Conservation (phyloP, 352 stramenopile species). For the Pythium utonaiense region DNA sequence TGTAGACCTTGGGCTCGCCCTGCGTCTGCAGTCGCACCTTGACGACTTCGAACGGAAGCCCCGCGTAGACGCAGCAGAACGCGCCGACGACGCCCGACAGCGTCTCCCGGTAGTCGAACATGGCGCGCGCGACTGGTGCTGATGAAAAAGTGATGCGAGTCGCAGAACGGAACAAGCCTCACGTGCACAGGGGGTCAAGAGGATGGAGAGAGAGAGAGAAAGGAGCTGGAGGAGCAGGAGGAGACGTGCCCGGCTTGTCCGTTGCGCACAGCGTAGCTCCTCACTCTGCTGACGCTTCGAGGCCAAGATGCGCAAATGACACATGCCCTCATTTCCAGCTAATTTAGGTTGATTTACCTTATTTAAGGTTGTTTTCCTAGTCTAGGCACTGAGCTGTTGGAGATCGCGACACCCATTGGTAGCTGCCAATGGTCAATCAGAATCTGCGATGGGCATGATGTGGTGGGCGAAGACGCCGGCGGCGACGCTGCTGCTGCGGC, state of each 20-base stretch:
- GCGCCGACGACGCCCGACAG: slow-evolving; percentile 68
- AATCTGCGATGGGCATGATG: slow-evolving; percentile 7
- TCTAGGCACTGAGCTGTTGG: slow-evolving; percentile 12
- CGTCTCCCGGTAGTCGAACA: slow-evolving; percentile 79
- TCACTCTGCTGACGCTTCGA: neutral
- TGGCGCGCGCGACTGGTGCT: slow-evolving; percentile 21
- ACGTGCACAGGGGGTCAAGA: too few species aligned
- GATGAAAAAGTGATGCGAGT: neutral
- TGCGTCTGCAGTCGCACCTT: slow-evolving; percentile 87
- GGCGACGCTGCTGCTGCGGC: neutral
- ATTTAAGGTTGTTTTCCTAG: neutral
- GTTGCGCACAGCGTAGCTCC: neutral
- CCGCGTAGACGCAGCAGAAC: slow-evolving; percentile 81
- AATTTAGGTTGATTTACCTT: neutral
- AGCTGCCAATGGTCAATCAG: slow-evolving; percentile 14
- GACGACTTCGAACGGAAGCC: slow-evolving; percentile 86
- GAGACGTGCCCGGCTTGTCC: too few species aligned
- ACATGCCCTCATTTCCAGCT: neutral
- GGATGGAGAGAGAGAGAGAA: neutral
- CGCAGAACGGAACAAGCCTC: neutral
- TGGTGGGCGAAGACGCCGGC: slow-evolving; percentile 12
- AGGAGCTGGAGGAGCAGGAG: neutral
- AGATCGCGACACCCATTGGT: slow-evolving; percentile 14
- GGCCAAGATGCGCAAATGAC: neutral
- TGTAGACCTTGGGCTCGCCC: slow-evolving; percentile 51